Conservation (phyloP, 305 asterid species). For the Andrographis paniculata region DNA sequence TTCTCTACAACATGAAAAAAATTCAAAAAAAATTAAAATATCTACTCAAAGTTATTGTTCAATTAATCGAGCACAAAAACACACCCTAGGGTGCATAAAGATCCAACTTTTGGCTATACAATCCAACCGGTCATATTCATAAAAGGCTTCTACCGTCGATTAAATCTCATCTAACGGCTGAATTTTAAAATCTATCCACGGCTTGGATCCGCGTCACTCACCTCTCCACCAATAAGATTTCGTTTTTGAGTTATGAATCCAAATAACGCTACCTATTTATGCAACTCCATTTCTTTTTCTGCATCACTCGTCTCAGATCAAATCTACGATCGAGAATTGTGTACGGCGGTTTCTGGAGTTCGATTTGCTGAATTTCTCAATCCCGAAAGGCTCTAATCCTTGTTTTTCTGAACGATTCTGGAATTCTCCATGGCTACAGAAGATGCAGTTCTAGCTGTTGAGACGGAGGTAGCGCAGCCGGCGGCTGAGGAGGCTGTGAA, state of each 20-base stretch:
- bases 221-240: constrained; percentile 47
- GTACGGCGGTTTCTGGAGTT: constrained; percentile 15
- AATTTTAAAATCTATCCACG: constrained; percentile 34
- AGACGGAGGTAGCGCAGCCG: constrained; percentile 19
- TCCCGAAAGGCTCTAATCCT: constrained; percentile 28
- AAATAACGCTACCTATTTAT: constrained; percentile 40
- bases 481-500: constrained; percentile 25
- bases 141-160: constrained; percentile 41
- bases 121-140: constrained; percentile 32
- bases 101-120: constrained; percentile 19
- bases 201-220: constrained; percentile 53
- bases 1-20: constrained; percentile 28
- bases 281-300: constrained; percentile 31
- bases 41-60: constrained; percentile 29
- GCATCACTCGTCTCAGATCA: constrained; percentile 6
- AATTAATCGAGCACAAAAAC: constrained; percentile 61
- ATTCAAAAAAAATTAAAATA: constrained; percentile 14
- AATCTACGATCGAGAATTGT: background rate
- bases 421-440: constrained; percentile 35
- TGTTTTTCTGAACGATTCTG: background rate
- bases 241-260: constrained; percentile 26
- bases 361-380: constrained; percentile 11
- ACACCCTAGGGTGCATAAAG: constrained; percentile 37
- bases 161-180: constrained; percentile 40
- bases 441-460: constrained; percentile 34